A percentile compares a stretch with the other conserved stretches of the same genome.
Evolutionary conservation across 2,329 filamentous ascomycete species (phyloP).

Genomic region (Colletotrichum orchidophilum): DNA sequence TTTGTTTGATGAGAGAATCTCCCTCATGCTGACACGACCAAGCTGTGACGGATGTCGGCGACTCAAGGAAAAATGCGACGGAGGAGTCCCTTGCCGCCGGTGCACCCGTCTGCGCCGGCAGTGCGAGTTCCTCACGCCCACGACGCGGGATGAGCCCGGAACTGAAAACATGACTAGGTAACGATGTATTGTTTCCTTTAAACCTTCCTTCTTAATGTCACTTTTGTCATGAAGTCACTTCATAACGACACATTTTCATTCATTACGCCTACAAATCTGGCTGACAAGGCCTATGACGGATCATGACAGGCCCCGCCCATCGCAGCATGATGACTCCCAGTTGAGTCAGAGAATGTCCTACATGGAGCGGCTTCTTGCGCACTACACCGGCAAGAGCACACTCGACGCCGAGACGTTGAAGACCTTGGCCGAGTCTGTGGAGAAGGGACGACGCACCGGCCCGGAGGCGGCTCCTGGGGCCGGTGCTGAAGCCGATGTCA

Average conservation of each 20-base stretch:
- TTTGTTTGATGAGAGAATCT: neutral
- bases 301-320: slow-evolving; percentile 7
- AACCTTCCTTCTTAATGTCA: neutral
- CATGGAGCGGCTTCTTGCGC: slow-evolving; percentile 58
- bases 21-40: slow-evolving; percentile 36
- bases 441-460: slow-evolving; percentile 39
- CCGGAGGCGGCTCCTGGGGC: neutral
- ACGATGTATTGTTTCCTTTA: neutral
- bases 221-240: neutral
- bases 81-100: slow-evolving; percentile 62
- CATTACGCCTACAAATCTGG: slow-evolving; percentile 20
- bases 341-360: slow-evolving; percentile 36
- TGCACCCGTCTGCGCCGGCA: slow-evolving; percentile 60
- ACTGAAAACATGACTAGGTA: slow-evolving; percentile 24
- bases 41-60: slow-evolving; percentile 65
- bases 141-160: slow-evolving; percentile 40
- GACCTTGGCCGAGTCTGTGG: slow-evolving; percentile 52
- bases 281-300: slow-evolving; percentile 18
- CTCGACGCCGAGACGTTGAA: slow-evolving; percentile 53
- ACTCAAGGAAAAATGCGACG: slow-evolving; percentile 66
- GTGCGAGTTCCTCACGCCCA: slow-evolving; percentile 56
- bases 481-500: neutral
- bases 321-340: slow-evolving; percentile 32
- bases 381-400: slow-evolving; percentile 55
- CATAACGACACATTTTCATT: neutral